Evolutionary conservation across 192 early-diverging fungal genomes (phyloP), one percentile per base, ranked within the genome.

Genomic region (Mortierella claussenii): DNA sequence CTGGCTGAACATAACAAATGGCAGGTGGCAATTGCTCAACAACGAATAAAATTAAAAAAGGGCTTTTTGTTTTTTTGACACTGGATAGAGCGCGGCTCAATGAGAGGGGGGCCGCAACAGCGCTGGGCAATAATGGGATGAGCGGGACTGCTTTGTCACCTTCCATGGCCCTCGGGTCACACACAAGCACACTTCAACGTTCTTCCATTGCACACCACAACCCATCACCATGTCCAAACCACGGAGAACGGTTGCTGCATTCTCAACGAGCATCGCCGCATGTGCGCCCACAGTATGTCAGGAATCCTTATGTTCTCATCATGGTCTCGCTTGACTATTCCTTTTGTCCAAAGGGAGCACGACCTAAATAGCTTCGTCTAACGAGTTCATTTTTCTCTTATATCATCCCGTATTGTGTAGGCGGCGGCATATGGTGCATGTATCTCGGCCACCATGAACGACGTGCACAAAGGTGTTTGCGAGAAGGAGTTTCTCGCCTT

Each of bases 401-500:
- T 23, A 31, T 48, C 48, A 20, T 32, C 11, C 23, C n/a, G 5
- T 44, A 18, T 9, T 57, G 10, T 20, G 1, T 57, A 76, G 73
- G 73, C 65, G 9, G 45, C 73, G 3, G 65, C 64, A 50, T 76
- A 76, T 46, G 73, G 73, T 24, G 59, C 73, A 3, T 76, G 73
- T 44, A 67, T 76, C 47, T 66, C 73, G 7, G 58, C 51, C 20
- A 76, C 63, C 21, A 76, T 76, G 73, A 52, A 51, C 33, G 73
- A 76, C 24, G 59, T 76, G 9, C 73, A 67, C 37, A 76, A 67
- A 34, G 73, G 73, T 31, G 59, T 67, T 15, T 76, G 73, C 32
- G 73, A 76, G 12, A 76, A 76, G 27, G 64, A 76, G 40, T 76
- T 76, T 24, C 27, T 76, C 11, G 73, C 73, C 46, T 76, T 76